Base-by-base conservation (phyloP, 2,329 filamentous ascomycete species). In the Phoma sp. region DNA sequence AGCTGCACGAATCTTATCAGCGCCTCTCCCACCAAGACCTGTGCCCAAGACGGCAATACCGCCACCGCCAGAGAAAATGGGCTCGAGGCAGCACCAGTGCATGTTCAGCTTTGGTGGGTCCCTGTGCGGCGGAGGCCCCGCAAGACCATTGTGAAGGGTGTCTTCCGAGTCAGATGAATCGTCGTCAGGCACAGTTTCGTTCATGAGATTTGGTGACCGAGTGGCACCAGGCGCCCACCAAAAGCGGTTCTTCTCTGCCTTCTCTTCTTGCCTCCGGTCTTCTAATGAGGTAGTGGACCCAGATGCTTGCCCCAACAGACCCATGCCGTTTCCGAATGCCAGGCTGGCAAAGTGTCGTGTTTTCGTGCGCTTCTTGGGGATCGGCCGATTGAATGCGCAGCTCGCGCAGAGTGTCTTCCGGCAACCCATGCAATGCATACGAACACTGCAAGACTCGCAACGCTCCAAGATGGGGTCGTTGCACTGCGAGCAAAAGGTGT, bases 351-450 rank as follows among this genome's bases (percentile, higher is more conserved):
- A 77, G 69, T 76, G 68, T 33, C 73, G 65, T 44, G 71, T 73
- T 62, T 73, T 75, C 18, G 55, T 61, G 18, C 70, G 66, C 57
- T 78, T 74, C 59, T 76, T 60, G 64, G 75, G 73, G 77, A 85
- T 58, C 64, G 75, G 81, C 13, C 81, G 75, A 60, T 84, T 82
- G 68, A 83, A 85, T 5, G 83, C 82, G 66, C 83, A 86, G 66
- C 82, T 84, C 18, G 81, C 81, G 73, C 83, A 86, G 2, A 85
- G 77, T 1, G 82, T 86, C 71, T 83, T 85, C 44, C 83, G 77
- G 62, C 83, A 86, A 33, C 83, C 83, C 65, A 83, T 80, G 63
- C 83, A 86, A 65, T 85, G 83, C 83, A 86, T 85, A 60, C 83
- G 74, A 13, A 85, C 81, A 52, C 83, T 85, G 68, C 83, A 86